A percentile compares a stretch with the other conserved stretches of the same genome.
Evolutionary conservation across 2,329 filamentous ascomycete genomes (phyloP).

Genomic region (Rachicladosporium sp.): DNA sequence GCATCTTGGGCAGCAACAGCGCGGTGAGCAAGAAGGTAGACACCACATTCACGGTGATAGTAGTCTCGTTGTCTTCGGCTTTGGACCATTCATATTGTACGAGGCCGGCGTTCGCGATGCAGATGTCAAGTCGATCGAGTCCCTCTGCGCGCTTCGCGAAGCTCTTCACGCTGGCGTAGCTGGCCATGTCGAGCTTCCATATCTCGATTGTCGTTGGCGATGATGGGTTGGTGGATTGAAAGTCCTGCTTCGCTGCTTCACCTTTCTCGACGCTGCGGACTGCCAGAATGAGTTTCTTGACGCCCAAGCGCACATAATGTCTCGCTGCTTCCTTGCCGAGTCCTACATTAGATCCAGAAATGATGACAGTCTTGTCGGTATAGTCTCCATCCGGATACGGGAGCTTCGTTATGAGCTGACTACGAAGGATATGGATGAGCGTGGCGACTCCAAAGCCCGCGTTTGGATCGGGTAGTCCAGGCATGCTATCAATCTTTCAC

Average conservation of each 20-base stretch:
- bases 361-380: constrained; percentile 23
- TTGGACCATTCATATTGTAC: constrained; percentile 18
- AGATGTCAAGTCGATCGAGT: constrained; percentile 25
- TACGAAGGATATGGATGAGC: constrained; percentile 17
- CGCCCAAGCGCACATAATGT: constrained; percentile 26
- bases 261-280: constrained; percentile 21
- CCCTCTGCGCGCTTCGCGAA: constrained; percentile 24
- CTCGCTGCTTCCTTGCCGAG: constrained; percentile 31
- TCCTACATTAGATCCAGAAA: constrained; percentile 34
- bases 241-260: constrained; percentile 24
- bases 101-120: constrained; percentile 30
- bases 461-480: no score
- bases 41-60: constrained; percentile 40
- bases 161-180: constrained; percentile 24
- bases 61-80: constrained; percentile 34
- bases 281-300: constrained; percentile 21
- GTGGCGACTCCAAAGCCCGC: neutral
- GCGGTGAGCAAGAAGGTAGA: constrained; percentile 34
- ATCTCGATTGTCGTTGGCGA: constrained; percentile 22
- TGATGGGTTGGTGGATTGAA: constrained; percentile 21
- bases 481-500: no score
- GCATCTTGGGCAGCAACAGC: constrained; percentile 36
- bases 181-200: constrained; percentile 31
- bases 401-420: constrained; percentile 25
- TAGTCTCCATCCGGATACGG: constrained; percentile 13